Evolutionary conservation across 2,329 filamentous ascomycete genomes (phyloP), one percentile per base, ranked within the genome.

Genomic region (Claviceps sp.): DNA sequence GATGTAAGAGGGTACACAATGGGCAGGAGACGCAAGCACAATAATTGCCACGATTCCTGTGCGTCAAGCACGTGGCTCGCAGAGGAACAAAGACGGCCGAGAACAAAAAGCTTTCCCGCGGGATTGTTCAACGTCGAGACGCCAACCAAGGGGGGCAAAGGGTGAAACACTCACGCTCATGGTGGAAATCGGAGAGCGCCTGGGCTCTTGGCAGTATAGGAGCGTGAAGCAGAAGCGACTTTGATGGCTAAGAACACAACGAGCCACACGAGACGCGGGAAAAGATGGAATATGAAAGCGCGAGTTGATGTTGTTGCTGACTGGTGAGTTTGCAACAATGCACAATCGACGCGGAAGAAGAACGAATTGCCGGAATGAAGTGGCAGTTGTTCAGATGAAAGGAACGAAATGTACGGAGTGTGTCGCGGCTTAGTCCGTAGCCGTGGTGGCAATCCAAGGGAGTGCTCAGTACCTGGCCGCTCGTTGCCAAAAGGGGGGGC

Each of bases 81-180:
- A 9, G n/a, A n/a, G 16, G n/a, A 40, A 38, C 42, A 40, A 45
- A 42, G 36, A n/a, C n/a, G 37, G 8, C 2, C 37, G 4, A 38
- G 14, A 22, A 40, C 26, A 52, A 29, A 8, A 16, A 23, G 40
- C 22, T 23, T 45, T 13, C 7, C 22, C 22, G 13, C 14, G 43
- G 20, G n/a, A 29, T n/a, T 34, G 49, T 37, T 44, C 43, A 29
- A 39, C 52, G 55, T 59, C 55, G 55, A 57, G 56, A 58, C 53
- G 50, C 55, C 57, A 58, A 58, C 43, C 39, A 55, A 55, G 56
- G 57, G 54, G 54, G 55, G 46, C 50, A 46, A 29, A 52, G 45
- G 57, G 47, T 55, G 55, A 56, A 60, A 57, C 54, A 62, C 61
- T 60, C 26, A 63, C 61, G 55, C 59, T 62, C 60, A 62, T 63